Percentiles rank a stretch among this genome's conserved stretches.
phyloP scores from a whole-genome alignment of 2,329 filamentous ascomycete species.

The Fusarium drepaniforme region DNA sequence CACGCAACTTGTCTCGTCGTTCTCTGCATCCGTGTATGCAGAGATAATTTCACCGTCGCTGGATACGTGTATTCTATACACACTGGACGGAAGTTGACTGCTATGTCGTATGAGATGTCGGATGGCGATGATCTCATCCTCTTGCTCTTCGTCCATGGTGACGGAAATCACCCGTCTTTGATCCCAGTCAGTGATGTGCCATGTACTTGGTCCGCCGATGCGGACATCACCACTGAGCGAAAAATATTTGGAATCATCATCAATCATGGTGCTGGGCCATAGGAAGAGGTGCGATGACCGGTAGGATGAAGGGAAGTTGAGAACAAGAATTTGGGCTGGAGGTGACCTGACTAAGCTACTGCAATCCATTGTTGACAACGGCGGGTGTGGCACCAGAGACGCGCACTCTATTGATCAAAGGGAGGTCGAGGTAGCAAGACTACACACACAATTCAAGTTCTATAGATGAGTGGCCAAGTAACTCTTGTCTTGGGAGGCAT shows the following conservation, averaged over 20 bases:
- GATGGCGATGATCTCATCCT: conserved; percentile 41
- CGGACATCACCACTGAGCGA: conserved; percentile 12
- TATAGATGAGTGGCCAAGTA: neutral
- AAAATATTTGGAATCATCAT: neutral
- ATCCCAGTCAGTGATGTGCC: conserved; percentile 46
- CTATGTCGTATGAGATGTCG: conserved; percentile 36
- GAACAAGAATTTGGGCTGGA: neutral
- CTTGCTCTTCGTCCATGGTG: conserved; percentile 46
- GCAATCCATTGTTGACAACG: neutral
- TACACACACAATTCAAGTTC: neutral
- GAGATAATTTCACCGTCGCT: conserved; percentile 39
- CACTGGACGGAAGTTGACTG: conserved; percentile 13
- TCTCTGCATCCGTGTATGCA: conserved; percentile 34
- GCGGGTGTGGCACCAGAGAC: neutral
- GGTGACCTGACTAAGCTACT: neutral
- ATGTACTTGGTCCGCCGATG: conserved; percentile 43
- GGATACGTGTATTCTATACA: conserved; percentile 42
- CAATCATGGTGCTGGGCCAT: neutral
- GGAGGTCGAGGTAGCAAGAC: neutral
- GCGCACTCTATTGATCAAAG: neutral
- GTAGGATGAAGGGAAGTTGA: neutral
- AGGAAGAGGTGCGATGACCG: neutral
- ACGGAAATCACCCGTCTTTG: conserved; percentile 44
- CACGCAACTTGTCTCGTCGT: conserved; percentile 44
- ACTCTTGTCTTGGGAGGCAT: neutral